Evolutionary conservation across 75 land plant genomes (phyloP), one percentile per base, ranked within the genome.

Genomic region (Picea glauca): DNA sequence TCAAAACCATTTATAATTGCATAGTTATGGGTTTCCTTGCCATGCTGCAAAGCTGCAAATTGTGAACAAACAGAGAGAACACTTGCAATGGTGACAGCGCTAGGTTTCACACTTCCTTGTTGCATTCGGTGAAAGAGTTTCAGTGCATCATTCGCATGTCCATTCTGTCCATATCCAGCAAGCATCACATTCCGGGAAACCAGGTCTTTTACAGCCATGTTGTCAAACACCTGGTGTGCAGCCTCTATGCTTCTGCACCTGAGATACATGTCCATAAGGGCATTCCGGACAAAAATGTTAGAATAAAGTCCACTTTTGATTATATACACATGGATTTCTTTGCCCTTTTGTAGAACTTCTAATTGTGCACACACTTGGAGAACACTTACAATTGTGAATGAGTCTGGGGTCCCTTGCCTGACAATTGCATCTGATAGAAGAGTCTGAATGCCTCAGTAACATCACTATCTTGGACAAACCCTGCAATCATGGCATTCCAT

Each of bases 181-280:
- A 92, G 86, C 84, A 90, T 86, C 0, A 88, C 88, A 72, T 89
- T 88, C 94, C 94, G 90, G 1, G 92, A 83, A 46, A 92, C 85
- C 64, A 84, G 84, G 83, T 87, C 85, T 56, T 30, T 80, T 61
- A 54, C 76, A 3, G 78, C 75, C 90, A 90, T 86, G 38, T 14
- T 56, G 20, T 68, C 83, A 75, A 92, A 92, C 58, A 88, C 87
- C 2, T 77, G n/a, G 21, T 77, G 60, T 5, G 94, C 88, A 62
- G 84, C 76, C 17, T 38, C 65, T 21, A 88, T 80, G 35, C 78
- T 72, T 5, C 94, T 87, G 65, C 80, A 80, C 74, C 82, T 88
- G 4, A 83, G 88, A 80, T 89, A 92, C 78, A 81, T 60, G 14
- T 31, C 72, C 26, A 68, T 38, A 8, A 68, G 11, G 30, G 72